Evolutionary conservation across 257 asterid species (phyloP), one percentile per base, ranked within the genome.

Genomic region (Cynanchum wilfordii): DNA sequence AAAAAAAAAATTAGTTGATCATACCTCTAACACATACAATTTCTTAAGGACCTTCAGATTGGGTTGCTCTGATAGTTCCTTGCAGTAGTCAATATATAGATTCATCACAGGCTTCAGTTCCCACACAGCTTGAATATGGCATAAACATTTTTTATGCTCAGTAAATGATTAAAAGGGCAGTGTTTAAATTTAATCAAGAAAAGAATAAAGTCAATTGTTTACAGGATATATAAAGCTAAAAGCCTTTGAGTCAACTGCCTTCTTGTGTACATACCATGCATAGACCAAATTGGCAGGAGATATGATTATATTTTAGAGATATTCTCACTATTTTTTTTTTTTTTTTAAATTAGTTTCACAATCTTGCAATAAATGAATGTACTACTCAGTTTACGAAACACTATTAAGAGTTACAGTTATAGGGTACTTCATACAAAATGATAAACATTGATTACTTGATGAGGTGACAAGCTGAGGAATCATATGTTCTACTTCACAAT

Each of bases 1-100:
- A 56, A 10, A 51, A 25, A 27, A 50, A 20, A 49, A 50, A 29
- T 69, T 29, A 42, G 45, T 33, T 60, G 66, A 75, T 59, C 77
- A 73, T 74, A 92, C 99, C 95, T 92, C 92, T 76, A 87, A 80
- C 73, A 83, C 88, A 74, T 87, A 95, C 89, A 95, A 77, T 75
- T 86, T 87, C 85, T 87, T 86, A 52, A 92, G 83, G 72, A 95
- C 88, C 67, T 86, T 87, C 88, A 86, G 49, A 78, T 82, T 81
- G 22, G 96, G 97, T 68, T 83, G 83, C 87, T 85, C 90, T 30
- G 87, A 84, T 66, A 83, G 82, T 76, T 83, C 88, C 79, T 87
- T 83, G 56, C 96, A 95, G 83, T 87, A 84, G 72, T 92, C 87
- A 40, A 89, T 77, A 74, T 95, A 95, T 67, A 91, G 87, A 79